Base-by-base conservation (phyloP, 1,284 basidiomycete genomes). In the Farysia itapuensis region DNA sequence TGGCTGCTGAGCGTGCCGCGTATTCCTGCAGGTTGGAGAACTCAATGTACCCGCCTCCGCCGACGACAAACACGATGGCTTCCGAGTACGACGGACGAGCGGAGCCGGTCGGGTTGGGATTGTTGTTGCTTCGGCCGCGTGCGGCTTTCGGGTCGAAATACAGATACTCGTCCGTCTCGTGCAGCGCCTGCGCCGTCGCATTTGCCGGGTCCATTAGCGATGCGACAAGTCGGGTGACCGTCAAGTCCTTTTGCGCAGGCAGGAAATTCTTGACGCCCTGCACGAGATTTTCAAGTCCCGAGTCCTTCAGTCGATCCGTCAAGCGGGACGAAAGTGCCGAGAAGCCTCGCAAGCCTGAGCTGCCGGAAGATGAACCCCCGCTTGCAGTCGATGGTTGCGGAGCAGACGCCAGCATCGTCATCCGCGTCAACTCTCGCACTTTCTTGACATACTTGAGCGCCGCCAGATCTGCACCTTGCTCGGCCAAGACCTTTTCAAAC, bases 211-310 rank as follows among this genome's bases (percentile, higher is more conserved):
- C 95, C 91, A 98, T 97, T 18, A 99, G 81, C 4, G 94, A 92
- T 69, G 96, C 93, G 1, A 90, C 87, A 19, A 99, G 81, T 6
- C 94, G 85, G 0, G 95, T 97, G 35, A 96, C 85, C 7, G 90
- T 87, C 31, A 96, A 83, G 47, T 96, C 85, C 79, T 98, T 99
- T 74, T 91, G 90, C 0, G 89, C 87, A 0, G 95, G 95, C 12
- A 99, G 80, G 81, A 99, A 94, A 79, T 96, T 97, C 78, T 96
- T 96, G 52, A 99, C 95, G 22, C 93, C 94, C 1, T 92, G 93
- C 47, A 99, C 89, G 11, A 98, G 81, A 76, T 95, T 94, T 75
- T 98, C 94, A 65, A 83, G 78, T 18, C 91, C 91, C 26, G 90
- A 89, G 76, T 96, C 94, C 78, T 95, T 90, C 51, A 99, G 80